Evolutionary conservation across 116 monocot species (phyloP).

Genomic region (Posidonia oceanica): DNA sequence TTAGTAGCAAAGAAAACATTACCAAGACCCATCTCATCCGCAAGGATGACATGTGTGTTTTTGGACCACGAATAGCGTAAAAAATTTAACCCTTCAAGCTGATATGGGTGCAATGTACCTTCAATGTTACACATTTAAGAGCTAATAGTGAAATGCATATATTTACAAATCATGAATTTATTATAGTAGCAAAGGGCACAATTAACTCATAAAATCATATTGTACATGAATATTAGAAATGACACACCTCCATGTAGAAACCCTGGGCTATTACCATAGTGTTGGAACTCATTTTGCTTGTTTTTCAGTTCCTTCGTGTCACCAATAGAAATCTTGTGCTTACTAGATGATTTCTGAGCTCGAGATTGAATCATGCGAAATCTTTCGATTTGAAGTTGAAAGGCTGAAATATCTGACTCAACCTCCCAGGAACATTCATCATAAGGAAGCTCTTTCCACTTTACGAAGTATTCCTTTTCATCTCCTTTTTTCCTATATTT

Average conservation of each 20-base stretch:
- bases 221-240: conserved; percentile 6
- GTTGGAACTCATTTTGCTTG: conserved; percentile 54
- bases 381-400: conserved; percentile 78
- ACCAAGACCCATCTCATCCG: conserved; percentile 99
- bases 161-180: not conserved
- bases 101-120: conserved; percentile 93
- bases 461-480: conserved; percentile 71
- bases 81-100: conserved; percentile 97
- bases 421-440: conserved; percentile 93
- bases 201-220: conserved; percentile 1
- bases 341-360: conserved; percentile 31
- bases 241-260: conserved; percentile 85
- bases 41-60: conserved; percentile 90
- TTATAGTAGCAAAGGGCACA: not conserved
- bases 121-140: conserved; percentile 10
- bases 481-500: conserved; percentile 52
- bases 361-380: conserved; percentile 52
- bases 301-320: conserved; percentile 34
- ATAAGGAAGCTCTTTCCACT: conserved; percentile 95
- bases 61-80: conserved; percentile 92
- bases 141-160: not conserved
- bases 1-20: conserved; percentile 6
- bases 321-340: conserved; percentile 26
- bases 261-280: conserved; percentile 50
- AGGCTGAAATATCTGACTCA: conserved; percentile 69